These are phyloP conservation scores for Melanomma pulvis-pyrius DNA, from an alignment of 495 filamentous ascomycete species.

Conservation along the genomic window DNA sequence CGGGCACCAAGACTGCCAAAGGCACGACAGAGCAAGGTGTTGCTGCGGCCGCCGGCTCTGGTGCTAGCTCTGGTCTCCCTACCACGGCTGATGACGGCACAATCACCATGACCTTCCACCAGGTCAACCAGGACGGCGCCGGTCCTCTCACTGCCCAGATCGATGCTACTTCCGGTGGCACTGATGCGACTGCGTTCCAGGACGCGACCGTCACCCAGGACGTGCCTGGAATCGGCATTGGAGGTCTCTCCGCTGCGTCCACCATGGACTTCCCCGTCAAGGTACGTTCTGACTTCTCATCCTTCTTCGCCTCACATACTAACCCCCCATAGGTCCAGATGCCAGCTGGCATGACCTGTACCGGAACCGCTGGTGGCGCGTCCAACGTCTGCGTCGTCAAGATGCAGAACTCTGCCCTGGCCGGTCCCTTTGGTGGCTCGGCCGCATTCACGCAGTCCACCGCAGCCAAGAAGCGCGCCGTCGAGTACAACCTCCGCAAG, in stretches of 20 bases:
- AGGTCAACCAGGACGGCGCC: slow-evolving; percentile 50
- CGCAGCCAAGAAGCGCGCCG: slow-evolving; percentile 38
- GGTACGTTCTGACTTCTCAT: slow-evolving; percentile 36
- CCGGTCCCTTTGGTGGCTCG: slow-evolving; percentile 65
- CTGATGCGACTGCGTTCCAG: slow-evolving; percentile 57
- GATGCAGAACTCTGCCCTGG: slow-evolving; percentile 57
- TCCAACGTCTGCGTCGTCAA: slow-evolving; percentile 61
- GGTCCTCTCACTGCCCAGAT: slow-evolving; percentile 45
- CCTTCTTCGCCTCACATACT: slow-evolving; percentile 9
- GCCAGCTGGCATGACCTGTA: slow-evolving; percentile 64
- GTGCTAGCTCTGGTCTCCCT: slow-evolving; percentile 51
- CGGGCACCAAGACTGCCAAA: slow-evolving; percentile 30
- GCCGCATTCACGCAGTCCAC: slow-evolving; percentile 46
- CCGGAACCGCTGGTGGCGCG: slow-evolving; percentile 55
- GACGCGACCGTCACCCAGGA: slow-evolving; percentile 59
- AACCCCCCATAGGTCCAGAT: slow-evolving; percentile 47
- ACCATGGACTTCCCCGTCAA: slow-evolving; percentile 59
- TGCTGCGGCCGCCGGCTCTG: slow-evolving; percentile 33
- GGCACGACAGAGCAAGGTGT: slow-evolving; percentile 39
- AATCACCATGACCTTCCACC: slow-evolving; percentile 45
- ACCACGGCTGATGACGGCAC: slow-evolving; percentile 58
- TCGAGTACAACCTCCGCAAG: slow-evolving; percentile 39
- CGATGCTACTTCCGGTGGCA: slow-evolving; percentile 58
- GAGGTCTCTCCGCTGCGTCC: slow-evolving; percentile 46
- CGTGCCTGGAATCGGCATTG: slow-evolving; percentile 53